Evolutionary conservation across 179 eudicot genomes (phyloP).

Genomic region (Spinacia oleracea): DNA sequence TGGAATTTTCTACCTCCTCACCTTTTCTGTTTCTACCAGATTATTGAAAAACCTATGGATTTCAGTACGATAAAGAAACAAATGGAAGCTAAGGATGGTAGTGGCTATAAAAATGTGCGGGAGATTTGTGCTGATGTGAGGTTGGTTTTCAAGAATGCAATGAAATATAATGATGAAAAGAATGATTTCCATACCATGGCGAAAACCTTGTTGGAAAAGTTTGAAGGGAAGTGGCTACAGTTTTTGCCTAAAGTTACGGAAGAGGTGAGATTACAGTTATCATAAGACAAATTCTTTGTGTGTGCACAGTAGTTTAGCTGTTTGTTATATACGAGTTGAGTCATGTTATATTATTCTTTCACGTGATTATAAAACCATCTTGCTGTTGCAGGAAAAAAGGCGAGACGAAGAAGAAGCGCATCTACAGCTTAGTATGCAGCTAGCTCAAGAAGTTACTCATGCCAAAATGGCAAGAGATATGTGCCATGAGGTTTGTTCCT

Average conservation of each 20-base stretch:
- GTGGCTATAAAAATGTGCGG: constrained; percentile 74
- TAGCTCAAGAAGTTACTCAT: constrained; percentile 69
- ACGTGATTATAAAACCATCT: background rate
- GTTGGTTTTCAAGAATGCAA: constrained; percentile 74
- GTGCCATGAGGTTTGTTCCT: constrained; percentile 56
- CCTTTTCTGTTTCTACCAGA: constrained; percentile 39
- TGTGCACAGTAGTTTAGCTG: background rate
- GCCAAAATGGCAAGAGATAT: constrained; percentile 68
- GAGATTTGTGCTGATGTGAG: constrained; percentile 81
- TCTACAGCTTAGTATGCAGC: constrained; percentile 48
- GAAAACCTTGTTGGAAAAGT: constrained; percentile 60
- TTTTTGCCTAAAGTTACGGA: constrained; percentile 79
- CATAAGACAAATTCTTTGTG: background rate
- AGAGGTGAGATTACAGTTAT: constrained; percentile 55
- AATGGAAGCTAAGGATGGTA: constrained; percentile 85
- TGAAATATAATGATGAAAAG: constrained; percentile 88
- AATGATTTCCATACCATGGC: constrained; percentile 75
- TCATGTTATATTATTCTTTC: background rate
- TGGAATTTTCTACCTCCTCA: background rate
- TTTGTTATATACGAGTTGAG: background rate
- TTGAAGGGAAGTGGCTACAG: constrained; percentile 86
- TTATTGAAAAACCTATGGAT: constrained; percentile 94
- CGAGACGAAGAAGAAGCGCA: constrained; percentile 71
- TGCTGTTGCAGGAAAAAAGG: constrained; percentile 59
- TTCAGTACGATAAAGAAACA: constrained; percentile 76